phyloP scores from a whole-genome alignment of 768 basidiomycete genomes.

The Mycena crocata region DNA sequence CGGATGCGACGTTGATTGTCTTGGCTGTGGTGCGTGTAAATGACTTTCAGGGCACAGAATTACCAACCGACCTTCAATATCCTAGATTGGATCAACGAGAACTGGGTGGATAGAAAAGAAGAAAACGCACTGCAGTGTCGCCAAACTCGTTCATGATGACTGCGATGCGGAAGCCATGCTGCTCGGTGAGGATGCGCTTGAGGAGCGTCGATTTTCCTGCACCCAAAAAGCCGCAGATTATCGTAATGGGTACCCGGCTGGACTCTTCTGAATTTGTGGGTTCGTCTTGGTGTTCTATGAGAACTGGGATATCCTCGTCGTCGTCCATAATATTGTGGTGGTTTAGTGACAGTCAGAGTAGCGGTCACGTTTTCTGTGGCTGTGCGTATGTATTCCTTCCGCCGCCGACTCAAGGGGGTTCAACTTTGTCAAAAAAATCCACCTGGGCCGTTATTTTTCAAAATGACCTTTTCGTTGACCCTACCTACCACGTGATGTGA shows the following conservation, averaged over 20 bases:
- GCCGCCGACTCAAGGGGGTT: no score
- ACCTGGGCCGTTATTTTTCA: no score
- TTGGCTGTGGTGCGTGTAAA: constrained; percentile 66
- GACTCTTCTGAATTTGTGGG: not conserved
- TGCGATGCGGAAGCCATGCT: constrained; percentile 95
- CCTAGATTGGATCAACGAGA: constrained; percentile 58
- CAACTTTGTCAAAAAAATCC: no score
- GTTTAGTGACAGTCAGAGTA: no score
- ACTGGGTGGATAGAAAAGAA: constrained; percentile 9
- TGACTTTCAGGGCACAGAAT: not conserved
- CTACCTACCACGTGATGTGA: no score
- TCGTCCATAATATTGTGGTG: constrained; percentile 54
- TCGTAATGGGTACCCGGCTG: constrained; percentile 80
- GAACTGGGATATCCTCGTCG: constrained; percentile 68
- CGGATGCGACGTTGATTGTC: constrained; percentile 84
- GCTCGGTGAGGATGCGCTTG: constrained; percentile 89
- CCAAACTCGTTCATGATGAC: constrained; percentile 99
- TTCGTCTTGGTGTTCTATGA: constrained; percentile 40
- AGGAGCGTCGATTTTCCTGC: constrained; percentile 95
- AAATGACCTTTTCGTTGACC: no score
- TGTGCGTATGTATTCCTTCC: no score
- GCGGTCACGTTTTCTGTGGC: no score
- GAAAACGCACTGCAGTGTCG: constrained; percentile 83
- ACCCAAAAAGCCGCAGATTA: constrained; percentile 95
- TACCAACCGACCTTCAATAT: constrained; percentile 83